phyloP scores from a whole-genome alignment of 768 basidiomycete species.

The Suillus weaverae region DNA sequence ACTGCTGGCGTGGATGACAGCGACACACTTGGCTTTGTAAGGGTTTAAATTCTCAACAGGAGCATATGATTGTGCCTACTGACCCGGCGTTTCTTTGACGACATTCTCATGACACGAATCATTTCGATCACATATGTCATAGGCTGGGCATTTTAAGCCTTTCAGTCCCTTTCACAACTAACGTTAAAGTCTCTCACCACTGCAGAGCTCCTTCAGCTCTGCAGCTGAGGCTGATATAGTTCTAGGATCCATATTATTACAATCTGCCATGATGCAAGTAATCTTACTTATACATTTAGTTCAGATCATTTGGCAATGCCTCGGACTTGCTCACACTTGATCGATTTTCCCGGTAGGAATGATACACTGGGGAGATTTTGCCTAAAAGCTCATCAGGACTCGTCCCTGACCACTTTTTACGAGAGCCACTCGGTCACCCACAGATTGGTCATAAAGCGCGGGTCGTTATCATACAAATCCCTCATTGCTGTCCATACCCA shows the following conservation, averaged over 20 bases:
- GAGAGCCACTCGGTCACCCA: background rate
- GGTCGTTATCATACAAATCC: background rate
- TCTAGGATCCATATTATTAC: background rate
- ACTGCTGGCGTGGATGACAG: background rate
- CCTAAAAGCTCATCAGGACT: constrained; percentile 4
- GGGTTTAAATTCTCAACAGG: background rate
- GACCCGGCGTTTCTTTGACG: constrained; percentile 7
- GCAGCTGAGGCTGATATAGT: background rate
- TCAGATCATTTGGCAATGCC: background rate
- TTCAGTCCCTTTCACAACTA: background rate
- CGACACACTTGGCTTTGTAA: background rate
- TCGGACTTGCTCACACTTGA: constrained; percentile 4
- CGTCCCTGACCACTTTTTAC: constrained; percentile 9
- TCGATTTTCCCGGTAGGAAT: constrained; percentile 2
- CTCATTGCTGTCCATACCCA: background rate
- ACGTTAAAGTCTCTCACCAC: background rate
- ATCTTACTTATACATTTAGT: background rate
- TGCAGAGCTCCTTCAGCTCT: background rate
- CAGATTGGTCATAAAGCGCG: constrained; percentile 4
- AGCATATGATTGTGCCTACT: background rate
- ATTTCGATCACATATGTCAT: background rate
- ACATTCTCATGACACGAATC: constrained; percentile 7
- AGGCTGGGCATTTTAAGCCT: background rate
- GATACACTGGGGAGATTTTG: constrained; percentile 1
- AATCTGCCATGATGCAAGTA: background rate